These are phyloP conservation scores for Saccharomyces paradoxus DNA, from an alignment of 805 yeast genomes.

Conservation along the genomic window DNA sequence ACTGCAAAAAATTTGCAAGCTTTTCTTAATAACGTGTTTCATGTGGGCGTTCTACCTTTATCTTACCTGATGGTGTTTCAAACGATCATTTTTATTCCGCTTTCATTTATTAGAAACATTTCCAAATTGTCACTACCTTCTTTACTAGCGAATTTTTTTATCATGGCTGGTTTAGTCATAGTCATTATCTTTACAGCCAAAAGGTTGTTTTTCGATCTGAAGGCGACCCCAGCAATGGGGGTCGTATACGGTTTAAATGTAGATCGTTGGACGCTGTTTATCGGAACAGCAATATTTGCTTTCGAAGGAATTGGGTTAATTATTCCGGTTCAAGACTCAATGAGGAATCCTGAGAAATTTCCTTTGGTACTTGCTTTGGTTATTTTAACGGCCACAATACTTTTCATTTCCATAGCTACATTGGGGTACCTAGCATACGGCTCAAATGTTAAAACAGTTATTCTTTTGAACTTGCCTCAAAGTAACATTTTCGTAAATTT, in stretches of 20 bases:
- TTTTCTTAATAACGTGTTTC: slow-evolving; percentile 46
- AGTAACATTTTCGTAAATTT: slow-evolving; percentile 49
- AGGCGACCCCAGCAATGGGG: slow-evolving; percentile 43
- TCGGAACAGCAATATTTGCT: slow-evolving; percentile 83
- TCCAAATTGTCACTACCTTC: slow-evolving; percentile 69
- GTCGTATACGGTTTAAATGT: slow-evolving; percentile 45
- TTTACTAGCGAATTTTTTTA: slow-evolving; percentile 61
- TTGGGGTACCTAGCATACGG: slow-evolving; percentile 71
- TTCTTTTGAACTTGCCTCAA: slow-evolving; percentile 66
- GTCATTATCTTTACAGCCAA: slow-evolving; percentile 48
- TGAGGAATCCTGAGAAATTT: slow-evolving; percentile 66
- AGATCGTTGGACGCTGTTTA: slow-evolving; percentile 58
- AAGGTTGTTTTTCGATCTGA: slow-evolving; percentile 21
- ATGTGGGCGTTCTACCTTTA: slow-evolving; percentile 29
- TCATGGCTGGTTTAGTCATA: slow-evolving; percentile 55
- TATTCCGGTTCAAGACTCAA: slow-evolving; percentile 75
- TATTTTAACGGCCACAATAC: slow-evolving; percentile 49
- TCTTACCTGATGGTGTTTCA: slow-evolving; percentile 46
- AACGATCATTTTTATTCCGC: slow-evolving; percentile 51
- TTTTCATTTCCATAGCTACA: slow-evolving; percentile 57
- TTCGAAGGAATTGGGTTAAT: slow-evolving; percentile 80
- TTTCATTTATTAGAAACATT: slow-evolving; percentile 67
- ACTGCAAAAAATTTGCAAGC: slow-evolving; percentile 67
- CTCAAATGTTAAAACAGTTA: slow-evolving; percentile 52
- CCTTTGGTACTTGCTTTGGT: slow-evolving; percentile 58